Base-by-base conservation (phyloP, 768 basidiomycete genomes). In the Hericium coralloides region DNA sequence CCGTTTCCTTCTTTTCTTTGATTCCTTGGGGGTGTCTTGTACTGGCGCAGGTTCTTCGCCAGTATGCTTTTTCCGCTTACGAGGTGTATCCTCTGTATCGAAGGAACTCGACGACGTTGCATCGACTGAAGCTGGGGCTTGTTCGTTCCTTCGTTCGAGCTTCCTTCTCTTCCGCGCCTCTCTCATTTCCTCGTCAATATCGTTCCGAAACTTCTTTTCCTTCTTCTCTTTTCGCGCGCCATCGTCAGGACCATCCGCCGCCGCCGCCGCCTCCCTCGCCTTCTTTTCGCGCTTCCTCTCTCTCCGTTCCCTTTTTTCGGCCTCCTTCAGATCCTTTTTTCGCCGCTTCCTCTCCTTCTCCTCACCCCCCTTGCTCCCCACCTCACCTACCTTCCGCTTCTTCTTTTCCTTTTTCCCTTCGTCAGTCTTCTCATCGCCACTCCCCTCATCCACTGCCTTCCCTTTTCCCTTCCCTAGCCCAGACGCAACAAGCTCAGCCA, bases 401-500 rank as follows among this genome's bases (percentile, higher is more conserved):
- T 58, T 58, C 53, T 52, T 20, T 25, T 18, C 18, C 31, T 53
- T 52, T 22, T 26, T 52, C 9, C 8, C 10, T 4, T 26, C 31
- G 10, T 43, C 52, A 20, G 20, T 25, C 9, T 48, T 18, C 12
- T n/a, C 15, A 20, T 55, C 59, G 15, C 36, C 55, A 9, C 31
- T 43, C 0, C 53, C 55, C 15, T 10, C 22, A 23, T 41, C 41
- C 37, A 39, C 58, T 55, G 51, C 51, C 39, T 23, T 51, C 15
- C 48, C 47, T 10, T 45, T 51, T 26, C 54, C 50, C 26, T 25
- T 23, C 50, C 20, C 17, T 12, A 45, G 17, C 56, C 57, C 59
- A 55, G 58, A 52, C 26, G 61, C 61, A 57, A 55, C 61, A 57
- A 55, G 59, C 55, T 56, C 53, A 31, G 54, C 50, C 55, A 31